Conservation (phyloP, 257 asterid genomes). For the Solanum okadae region DNA sequence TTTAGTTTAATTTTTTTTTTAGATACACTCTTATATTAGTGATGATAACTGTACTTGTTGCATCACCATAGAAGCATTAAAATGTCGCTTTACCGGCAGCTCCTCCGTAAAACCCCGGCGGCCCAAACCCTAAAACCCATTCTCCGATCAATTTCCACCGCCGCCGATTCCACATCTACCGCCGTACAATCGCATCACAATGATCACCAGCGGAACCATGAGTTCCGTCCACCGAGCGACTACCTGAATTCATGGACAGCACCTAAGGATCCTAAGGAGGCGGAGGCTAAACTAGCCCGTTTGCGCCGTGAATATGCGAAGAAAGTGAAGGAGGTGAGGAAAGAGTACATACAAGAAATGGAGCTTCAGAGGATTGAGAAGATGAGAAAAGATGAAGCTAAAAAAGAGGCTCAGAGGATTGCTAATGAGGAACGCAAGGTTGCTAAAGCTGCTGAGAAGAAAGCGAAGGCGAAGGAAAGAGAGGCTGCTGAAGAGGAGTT, state of each 20-base stretch:
- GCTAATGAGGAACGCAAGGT: conserved; percentile 65
- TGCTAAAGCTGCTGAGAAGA: conserved; percentile 71
- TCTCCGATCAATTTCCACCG: conserved; percentile 21
- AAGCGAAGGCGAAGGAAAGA: conserved; percentile 64
- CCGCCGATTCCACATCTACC: conserved; percentile 1
- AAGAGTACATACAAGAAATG: conserved; percentile 58
- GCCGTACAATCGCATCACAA: conserved; percentile 4
- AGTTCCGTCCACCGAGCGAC: conserved; percentile 37
- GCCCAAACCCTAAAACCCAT: background rate
- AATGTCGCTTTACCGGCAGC: conserved; percentile 38
- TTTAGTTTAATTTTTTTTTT: too few species aligned
- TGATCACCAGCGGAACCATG: conserved; percentile 28
- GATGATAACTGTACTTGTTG: background rate
- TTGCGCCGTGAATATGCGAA: conserved; percentile 65
- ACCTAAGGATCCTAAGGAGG: conserved; percentile 57
- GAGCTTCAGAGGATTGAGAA: conserved; percentile 66
- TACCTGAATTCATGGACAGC: conserved; percentile 65
- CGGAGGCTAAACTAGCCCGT: conserved; percentile 42
- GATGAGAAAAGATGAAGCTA: conserved; percentile 49
- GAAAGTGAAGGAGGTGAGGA: conserved; percentile 50
- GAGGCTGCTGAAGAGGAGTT: conserved; percentile 56
- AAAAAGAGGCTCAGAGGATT: conserved; percentile 59
- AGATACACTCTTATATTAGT: background rate
- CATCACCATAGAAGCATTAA: background rate
- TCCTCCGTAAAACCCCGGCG: conserved; percentile 34